phyloP scores from a whole-genome alignment of 306 rosid species.

The Clitoria ternatea region DNA sequence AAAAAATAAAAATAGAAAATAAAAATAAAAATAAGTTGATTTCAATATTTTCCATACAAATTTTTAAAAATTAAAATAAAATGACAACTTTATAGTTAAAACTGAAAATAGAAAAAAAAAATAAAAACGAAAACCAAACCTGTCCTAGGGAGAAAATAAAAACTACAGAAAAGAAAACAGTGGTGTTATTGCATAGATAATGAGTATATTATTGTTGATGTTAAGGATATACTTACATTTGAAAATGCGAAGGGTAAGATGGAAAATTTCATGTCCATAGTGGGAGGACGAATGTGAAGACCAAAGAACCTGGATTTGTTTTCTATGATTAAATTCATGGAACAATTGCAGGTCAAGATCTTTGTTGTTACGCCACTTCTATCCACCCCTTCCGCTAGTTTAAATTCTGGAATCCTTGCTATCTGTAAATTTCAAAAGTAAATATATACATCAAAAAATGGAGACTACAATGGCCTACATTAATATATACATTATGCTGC shows the following conservation, averaged over 20 bases:
- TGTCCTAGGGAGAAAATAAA: too few species aligned
- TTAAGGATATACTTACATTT: conserved; percentile 33
- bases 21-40: too few species aligned
- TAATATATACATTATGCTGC: too few species aligned
- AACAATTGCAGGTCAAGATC: conserved; percentile 61
- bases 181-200: too few species aligned
- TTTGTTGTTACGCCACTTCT: conserved; percentile 77
- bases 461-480: background rate
- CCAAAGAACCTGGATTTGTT: conserved; percentile 82
- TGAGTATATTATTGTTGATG: too few species aligned
- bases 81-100: too few species aligned
- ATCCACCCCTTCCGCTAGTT: conserved; percentile 86
- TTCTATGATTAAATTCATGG: conserved; percentile 51
- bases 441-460: background rate
- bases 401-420: conserved; percentile 50
- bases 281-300: conserved; percentile 75
- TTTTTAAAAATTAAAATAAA: too few species aligned
- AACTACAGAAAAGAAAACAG: too few species aligned
- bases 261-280: conserved; percentile 54
- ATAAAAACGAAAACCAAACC: too few species aligned
- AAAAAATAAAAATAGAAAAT: too few species aligned
- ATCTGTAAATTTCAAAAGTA: conserved; percentile 36
- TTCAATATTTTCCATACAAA: too few species aligned
- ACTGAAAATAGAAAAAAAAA: too few species aligned
- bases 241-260: conserved; percentile 65